Conservation (phyloP, 2,329 filamentous ascomycete genomes). For the Verticillium albo-atrum region DNA sequence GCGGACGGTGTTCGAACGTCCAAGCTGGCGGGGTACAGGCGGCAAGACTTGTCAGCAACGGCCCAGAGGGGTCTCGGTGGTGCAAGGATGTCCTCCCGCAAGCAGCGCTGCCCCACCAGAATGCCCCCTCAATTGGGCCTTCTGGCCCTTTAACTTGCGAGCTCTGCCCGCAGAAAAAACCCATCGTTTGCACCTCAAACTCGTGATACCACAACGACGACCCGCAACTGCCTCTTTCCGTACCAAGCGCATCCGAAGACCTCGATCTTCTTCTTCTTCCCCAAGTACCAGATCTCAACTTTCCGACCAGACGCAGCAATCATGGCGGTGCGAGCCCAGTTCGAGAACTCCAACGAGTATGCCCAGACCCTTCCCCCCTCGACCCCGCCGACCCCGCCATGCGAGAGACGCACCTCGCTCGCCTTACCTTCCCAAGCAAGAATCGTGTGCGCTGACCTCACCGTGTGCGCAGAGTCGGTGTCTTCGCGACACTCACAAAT, state of each 20-base stretch:
- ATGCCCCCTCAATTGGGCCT: not conserved
- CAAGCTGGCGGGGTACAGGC: not conserved
- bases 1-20: not conserved
- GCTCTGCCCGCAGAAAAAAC: slow-evolving; percentile 3
- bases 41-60: not conserved
- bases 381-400: slow-evolving; percentile 21
- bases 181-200: not conserved
- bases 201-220: not conserved
- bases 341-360: slow-evolving; percentile 90
- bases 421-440: not conserved
- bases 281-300: not conserved
- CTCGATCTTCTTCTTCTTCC: not conserved
- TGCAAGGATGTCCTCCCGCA: not conserved
- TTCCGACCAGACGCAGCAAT: slow-evolving; percentile 17
- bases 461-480: slow-evolving; percentile 69
- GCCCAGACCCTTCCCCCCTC: slow-evolving; percentile 24
- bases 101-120: not conserved
- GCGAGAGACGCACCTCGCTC: slow-evolving; percentile 5
- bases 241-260: not conserved
- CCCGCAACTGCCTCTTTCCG: not conserved
- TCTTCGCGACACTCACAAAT: slow-evolving; percentile 95
- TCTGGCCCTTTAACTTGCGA: slow-evolving; percentile 1
- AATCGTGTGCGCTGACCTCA: slow-evolving; percentile 16
- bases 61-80: not conserved
- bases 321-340: slow-evolving; percentile 70